phyloP scores from a whole-genome alignment of 768 basidiomycete species.

The Rhodosporidiobolus sp. region DNA sequence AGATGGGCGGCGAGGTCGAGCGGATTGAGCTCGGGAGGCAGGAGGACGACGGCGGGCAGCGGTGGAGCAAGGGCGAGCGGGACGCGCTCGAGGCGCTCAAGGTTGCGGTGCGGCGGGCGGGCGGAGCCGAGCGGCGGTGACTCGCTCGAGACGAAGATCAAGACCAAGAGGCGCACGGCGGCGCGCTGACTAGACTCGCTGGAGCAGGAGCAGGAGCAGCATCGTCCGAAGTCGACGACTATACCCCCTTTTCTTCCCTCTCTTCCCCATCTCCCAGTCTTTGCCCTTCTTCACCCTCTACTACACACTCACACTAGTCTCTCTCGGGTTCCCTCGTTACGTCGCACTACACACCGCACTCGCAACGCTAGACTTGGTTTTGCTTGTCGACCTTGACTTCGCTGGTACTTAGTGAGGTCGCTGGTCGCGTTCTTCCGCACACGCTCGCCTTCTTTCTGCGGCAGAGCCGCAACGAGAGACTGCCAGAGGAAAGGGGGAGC shows the following conservation, averaged over 20 bases:
- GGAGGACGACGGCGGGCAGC: not conserved
- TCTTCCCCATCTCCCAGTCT: not conserved
- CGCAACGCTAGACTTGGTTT: not conserved
- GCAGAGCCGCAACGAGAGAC: not conserved
- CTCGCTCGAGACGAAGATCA: no score
- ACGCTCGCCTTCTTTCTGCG: no score
- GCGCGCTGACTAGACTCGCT: no score
- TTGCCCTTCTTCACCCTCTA: not conserved
- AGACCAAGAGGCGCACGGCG: no score
- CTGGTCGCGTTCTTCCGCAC: no score
- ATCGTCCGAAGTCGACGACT: not conserved
- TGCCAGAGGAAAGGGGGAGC: no score
- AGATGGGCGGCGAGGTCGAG: slow-evolving; percentile 37
- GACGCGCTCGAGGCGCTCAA: slow-evolving; percentile 10
- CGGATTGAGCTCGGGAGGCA: not conserved
- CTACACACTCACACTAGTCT: not conserved
- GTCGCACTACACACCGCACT: not conserved
- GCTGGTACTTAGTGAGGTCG: no score
- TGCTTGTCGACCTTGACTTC: not conserved
- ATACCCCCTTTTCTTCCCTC: not conserved
- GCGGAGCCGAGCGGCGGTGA: not conserved
- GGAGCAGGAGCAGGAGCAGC: no score
- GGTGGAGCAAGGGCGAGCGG: not conserved
- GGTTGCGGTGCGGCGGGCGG: slow-evolving; percentile 4
- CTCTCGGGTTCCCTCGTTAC: not conserved